Evolutionary conservation across 768 basidiomycete genomes (phyloP).

Genomic region (Lactarius indigo): DNA sequence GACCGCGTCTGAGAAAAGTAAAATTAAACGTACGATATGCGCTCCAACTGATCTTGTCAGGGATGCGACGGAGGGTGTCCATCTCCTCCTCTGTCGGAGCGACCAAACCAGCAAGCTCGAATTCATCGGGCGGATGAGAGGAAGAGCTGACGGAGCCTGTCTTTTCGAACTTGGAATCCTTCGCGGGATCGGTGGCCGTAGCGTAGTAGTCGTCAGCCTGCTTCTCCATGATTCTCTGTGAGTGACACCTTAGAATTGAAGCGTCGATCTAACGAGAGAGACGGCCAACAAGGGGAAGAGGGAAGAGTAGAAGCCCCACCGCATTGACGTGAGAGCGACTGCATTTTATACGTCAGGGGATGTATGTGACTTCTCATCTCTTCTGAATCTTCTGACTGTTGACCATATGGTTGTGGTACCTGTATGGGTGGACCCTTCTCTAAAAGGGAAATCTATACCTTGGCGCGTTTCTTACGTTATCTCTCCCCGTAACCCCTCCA

Average conservation of each 20-base stretch:
- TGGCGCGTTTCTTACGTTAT: background rate
- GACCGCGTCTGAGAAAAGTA: background rate
- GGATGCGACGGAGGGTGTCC: conserved; percentile 26
- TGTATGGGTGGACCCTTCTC: background rate
- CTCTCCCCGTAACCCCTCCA: background rate
- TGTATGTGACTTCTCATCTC: background rate
- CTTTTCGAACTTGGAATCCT: conserved; percentile 6
- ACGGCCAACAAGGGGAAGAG: background rate
- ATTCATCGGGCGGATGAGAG: background rate
- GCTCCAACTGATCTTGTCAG: conserved; percentile 28
- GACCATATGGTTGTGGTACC: conserved; percentile 5
- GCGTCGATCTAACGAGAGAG: background rate
- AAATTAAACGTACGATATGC: conserved; percentile 16
- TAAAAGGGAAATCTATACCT: background rate
- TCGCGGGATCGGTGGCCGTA: conserved; percentile 3
- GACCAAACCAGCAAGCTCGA: conserved; percentile 17
- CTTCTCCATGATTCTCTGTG: conserved; percentile 17
- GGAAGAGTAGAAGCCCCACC: background rate
- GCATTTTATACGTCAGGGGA: conserved; percentile 1
- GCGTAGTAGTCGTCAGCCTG: conserved; percentile 19
- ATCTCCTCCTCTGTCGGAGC: conserved; percentile 29
- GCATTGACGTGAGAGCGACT: background rate
- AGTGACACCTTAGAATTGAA: background rate
- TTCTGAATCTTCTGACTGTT: background rate
- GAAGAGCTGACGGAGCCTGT: background rate